Base-by-base conservation (phyloP, 2,329 filamentous ascomycete species). In the Phialocephala subalpina region DNA sequence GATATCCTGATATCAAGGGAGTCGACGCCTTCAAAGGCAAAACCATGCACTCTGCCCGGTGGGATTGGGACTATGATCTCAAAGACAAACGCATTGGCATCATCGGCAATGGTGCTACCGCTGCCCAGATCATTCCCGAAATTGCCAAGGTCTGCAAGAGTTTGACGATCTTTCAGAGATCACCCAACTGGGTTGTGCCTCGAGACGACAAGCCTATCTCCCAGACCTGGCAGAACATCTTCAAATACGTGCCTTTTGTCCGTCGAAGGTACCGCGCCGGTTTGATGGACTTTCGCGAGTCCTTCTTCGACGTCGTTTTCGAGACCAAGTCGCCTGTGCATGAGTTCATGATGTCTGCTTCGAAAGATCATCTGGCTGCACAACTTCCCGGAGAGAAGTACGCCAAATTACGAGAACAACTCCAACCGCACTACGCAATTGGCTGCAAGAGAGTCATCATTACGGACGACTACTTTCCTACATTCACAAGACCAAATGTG, bases 51-150 rank as follows among this genome's bases (percentile, higher is more conserved):
- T 84, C 82, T 2, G 84, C 86, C 4, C 75, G 85, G n/a, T 88
- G 86, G 85, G 85, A 88, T 66, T 87, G 85, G 84, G 84, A 80
- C 52, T 86, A 86, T 67, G 80, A 83, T 58, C 70, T 86, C n/a
- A 74, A 77, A 35, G 83, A 79, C 9, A 88, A 88, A 77, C 82
- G 80, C 59, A 81, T 89, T 47, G 86, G 82, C 0, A 75, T 89
- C n/a, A 83, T 90, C 42, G 86, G 87, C 2, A 89, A 87, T 72
- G 84, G 85, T 7, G 86, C 86, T 40, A 87, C 86, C 0, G 85
- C 85, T 1, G 82, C 81, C 1, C 87, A 89, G 67, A 87, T 89
- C 67, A 79, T 87, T 35, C 86, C 86, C 0, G 85, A 87, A 60
- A 79, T 88, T 38, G 81, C 82, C 2, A 83, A 84, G 52, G 78